Conservation (phyloP, 306 rosid genomes). For the Carpinus fangiana region DNA sequence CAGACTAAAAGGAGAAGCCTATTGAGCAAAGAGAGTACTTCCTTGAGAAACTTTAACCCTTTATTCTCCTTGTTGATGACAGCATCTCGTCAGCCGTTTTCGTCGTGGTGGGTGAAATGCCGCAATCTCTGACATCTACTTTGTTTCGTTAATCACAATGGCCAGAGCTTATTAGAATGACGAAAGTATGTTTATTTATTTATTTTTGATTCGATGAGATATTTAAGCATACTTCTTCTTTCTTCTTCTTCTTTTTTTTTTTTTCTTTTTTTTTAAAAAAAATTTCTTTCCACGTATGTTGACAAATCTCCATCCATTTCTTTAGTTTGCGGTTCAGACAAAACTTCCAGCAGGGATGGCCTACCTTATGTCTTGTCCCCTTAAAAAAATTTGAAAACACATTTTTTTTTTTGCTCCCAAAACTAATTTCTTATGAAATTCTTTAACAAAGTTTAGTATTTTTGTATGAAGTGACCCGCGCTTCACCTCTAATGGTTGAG, state of each 20-base stretch:
- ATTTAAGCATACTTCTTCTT: neutral
- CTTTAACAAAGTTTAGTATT: no score
- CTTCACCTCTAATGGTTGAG: no score
- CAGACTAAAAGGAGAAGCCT: neutral
- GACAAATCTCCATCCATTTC: neutral
- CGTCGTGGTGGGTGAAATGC: slow-evolving; percentile 31
- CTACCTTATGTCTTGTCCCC: no score
- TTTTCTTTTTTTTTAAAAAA: neutral
- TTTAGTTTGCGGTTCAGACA: slow-evolving; percentile 14
- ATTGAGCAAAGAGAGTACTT: slow-evolving; percentile 5
- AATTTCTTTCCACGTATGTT: neutral
- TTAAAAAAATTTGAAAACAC: no score
- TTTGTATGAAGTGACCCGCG: no score
- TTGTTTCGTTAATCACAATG: slow-evolving; percentile 14
- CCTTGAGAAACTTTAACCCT: slow-evolving; percentile 12
- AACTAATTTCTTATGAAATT: no score
- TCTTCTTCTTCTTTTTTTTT: slow-evolving; percentile 1
- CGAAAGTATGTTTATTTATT: slow-evolving; percentile 7
- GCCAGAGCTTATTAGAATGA: slow-evolving; percentile 1
- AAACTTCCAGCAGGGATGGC: neutral
- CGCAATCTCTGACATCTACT: slow-evolving; percentile 33
- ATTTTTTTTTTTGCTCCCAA: no score
- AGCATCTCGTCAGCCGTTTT: slow-evolving; percentile 4
- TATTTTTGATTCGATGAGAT: neutral
- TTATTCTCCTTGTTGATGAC: slow-evolving; percentile 23